Evolutionary conservation across 441 rosid species (phyloP), one percentile per base, ranked within the genome.

Genomic region (Croton laevigatus): DNA sequence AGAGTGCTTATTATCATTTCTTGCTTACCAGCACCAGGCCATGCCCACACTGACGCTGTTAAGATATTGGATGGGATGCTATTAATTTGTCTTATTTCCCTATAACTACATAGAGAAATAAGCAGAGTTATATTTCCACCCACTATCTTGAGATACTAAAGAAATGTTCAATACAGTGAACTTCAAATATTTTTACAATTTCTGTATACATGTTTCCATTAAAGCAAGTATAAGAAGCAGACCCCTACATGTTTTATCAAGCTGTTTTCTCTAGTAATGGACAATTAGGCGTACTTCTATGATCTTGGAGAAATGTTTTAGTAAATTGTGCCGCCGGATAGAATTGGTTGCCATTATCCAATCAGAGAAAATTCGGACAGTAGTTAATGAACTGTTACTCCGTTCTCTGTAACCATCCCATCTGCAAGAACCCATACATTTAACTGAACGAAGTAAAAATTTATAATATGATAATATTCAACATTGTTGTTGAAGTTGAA

Each of bases 391-490:
- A 34, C 67, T 62, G 69, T 71, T 80, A 85, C 61, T 88, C 86
- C 78, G 83, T 67, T 81, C 62, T 83, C 73, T 78, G 82, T 32
- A 81, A 84, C 97, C 98, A 93, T 44, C 87, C 93, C 71, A 91
- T 69, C 98, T 91, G 86, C 53, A 70, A 36, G 71, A 72, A 58
- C 19, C 53, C 62, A 55, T 45, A 74, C 3, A 44, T 57, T 57
- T 12, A 5, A n/a, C 4, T 20, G 37, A 27, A 1, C 2, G 32
- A 27, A 27, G 32, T 27, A 27, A 27, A 27, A 27, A 27, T 27
- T 27, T 27, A 27, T 27, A 27, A 27, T 27, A 27, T 27, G 32
- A 27, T 27, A 52, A 60, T 49, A 5, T 38, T 23, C 10, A 46
- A 45, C 3, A n/a, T n/a, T 10, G 14, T 46, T 8, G 32, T 59